Conservation (phyloP, 1,284 basidiomycete genomes). For the Ustanciosporium gigantosporum region DNA sequence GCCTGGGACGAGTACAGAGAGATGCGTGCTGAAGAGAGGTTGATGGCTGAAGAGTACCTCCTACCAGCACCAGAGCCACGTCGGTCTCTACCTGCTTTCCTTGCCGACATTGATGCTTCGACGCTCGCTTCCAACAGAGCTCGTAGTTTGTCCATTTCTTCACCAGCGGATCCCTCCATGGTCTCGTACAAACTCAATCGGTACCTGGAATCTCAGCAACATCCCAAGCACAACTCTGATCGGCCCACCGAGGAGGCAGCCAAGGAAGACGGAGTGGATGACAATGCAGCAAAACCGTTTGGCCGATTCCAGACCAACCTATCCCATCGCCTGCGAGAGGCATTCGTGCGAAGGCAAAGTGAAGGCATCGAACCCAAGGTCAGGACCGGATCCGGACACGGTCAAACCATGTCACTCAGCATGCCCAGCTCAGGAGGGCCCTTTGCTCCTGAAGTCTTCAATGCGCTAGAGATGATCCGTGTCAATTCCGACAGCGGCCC, state of each 20-base stretch:
- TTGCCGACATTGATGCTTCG: neutral
- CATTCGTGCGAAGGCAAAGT: conserved; percentile 17
- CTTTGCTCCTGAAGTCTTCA: conserved; percentile 43
- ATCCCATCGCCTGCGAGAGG: conserved; percentile 19
- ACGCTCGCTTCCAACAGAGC: neutral
- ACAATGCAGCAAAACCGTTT: conserved; percentile 2
- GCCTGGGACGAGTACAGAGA: conserved; percentile 51
- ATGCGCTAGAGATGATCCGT: conserved; percentile 44
- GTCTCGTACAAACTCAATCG: conserved; percentile 41
- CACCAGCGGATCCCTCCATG: conserved; percentile 41
- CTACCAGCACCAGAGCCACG: neutral
- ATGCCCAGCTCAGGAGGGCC: conserved; percentile 42
- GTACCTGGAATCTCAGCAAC: conserved; percentile 38
- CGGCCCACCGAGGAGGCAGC: neutral
- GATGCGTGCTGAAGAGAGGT: conserved; percentile 29
- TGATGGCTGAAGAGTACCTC: conserved; percentile 4
- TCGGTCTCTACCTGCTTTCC: neutral
- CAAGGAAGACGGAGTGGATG: neutral
- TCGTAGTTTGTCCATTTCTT: conserved; percentile 36
- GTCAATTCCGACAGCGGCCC: conserved; percentile 27
- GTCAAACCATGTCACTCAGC: conserved; percentile 48
- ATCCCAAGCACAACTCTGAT: conserved; percentile 2
- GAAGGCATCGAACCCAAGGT: conserved; percentile 7
- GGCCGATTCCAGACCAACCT: conserved; percentile 14
- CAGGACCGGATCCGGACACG: conserved; percentile 7